Evolutionary conservation across 257 asterid species (phyloP).

Genomic region (Nicotiana paniculata): DNA sequence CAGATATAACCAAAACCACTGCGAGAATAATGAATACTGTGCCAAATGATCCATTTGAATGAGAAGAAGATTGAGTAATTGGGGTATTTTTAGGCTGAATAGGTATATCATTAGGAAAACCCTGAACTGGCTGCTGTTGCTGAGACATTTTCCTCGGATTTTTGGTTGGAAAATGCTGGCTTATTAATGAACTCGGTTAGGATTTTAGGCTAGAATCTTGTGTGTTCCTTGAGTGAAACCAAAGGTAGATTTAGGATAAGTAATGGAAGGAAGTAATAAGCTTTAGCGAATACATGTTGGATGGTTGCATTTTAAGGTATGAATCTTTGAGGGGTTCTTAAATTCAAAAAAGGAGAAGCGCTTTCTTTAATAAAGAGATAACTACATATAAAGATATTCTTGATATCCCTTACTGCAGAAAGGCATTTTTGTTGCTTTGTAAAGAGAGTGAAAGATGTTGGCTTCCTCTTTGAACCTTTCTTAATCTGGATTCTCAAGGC

Average conservation of each 20-base stretch:
- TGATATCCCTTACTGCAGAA: not conserved
- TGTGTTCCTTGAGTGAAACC: not conserved
- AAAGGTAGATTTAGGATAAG: not conserved
- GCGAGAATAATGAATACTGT: not conserved
- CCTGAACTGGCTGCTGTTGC: not conserved
- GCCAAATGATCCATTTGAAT: slow-evolving; percentile 7
- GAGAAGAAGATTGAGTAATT: not conserved
- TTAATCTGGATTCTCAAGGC: not conserved
- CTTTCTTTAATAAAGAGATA: not conserved
- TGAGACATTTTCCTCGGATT: not conserved
- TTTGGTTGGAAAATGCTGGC: not conserved
- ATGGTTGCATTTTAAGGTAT: not conserved
- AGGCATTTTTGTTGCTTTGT: not conserved
- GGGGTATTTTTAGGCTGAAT: not conserved
- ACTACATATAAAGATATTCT: not conserved
- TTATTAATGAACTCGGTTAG: not conserved
- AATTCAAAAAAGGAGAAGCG: not conserved
- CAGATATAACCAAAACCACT: not conserved
- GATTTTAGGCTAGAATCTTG: not conserved
- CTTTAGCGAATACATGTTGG: not conserved
- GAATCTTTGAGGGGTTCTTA: not conserved
- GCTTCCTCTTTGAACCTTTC: no score
- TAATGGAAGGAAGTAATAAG: not conserved
- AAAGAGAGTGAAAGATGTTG: not conserved
- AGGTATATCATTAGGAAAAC: slow-evolving; percentile 3